Conservation (phyloP, 129 eudicot species). For the Helichrysum umbraculigerum region DNA sequence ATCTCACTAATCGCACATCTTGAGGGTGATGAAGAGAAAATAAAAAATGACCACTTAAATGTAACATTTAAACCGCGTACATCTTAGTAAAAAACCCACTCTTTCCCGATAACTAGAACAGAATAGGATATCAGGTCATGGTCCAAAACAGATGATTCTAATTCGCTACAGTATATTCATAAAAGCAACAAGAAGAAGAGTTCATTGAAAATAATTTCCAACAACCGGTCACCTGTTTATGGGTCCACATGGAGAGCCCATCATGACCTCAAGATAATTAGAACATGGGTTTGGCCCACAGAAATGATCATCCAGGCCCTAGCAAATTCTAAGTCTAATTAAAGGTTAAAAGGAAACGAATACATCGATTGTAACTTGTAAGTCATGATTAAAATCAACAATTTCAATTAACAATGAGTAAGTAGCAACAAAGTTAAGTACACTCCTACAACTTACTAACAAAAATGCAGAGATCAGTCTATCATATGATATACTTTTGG, state of each 20-base stretch:
- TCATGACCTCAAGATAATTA: constrained; percentile 7
- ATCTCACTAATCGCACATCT: no score
- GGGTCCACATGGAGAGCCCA: constrained; percentile 17
- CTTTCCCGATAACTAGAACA: no score
- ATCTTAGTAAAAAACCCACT: no score
- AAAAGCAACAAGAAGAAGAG: no score
- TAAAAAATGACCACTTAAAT: no score
- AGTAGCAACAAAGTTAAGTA: no score
- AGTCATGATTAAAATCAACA: neutral
- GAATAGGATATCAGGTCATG: no score
- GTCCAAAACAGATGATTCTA: no score
- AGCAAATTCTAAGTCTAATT: neutral
- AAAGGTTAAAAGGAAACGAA: neutral
- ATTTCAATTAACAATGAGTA: no score
- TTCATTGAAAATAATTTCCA: neutral
- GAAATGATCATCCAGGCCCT: constrained; percentile 3
- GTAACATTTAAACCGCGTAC: no score
- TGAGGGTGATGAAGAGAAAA: no score
- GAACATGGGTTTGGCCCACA: constrained; percentile 24
- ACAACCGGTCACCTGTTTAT: neutral
- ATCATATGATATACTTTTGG: neutral
- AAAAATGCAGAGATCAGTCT: neutral
- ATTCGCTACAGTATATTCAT: no score
- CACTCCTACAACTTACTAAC: neutral
- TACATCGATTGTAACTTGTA: neutral